These are phyloP conservation scores for Alliaria petiolata DNA, from an alignment of 345 rosid genomes.

Conservation along the genomic window DNA sequence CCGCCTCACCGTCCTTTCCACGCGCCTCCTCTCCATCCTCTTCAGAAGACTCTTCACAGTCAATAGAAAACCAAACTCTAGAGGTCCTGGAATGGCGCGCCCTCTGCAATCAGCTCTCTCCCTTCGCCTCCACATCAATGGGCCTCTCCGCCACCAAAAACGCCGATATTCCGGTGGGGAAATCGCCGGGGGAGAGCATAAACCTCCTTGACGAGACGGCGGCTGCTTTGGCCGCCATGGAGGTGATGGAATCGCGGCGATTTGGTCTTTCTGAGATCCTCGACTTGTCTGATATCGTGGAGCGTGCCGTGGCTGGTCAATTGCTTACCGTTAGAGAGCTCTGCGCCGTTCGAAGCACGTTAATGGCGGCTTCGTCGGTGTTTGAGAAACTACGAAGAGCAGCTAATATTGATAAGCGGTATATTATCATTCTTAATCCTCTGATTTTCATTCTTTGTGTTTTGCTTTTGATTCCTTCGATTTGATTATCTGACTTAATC, in stretches of 20 bases:
- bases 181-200: constrained; percentile 48
- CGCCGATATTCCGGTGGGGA: constrained; percentile 56
- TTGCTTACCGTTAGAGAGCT: constrained; percentile 66
- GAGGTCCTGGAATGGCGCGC: constrained; percentile 74
- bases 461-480: too few relatives aligned
- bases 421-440: not conserved
- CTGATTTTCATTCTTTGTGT: not conserved
- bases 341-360: constrained; percentile 53
- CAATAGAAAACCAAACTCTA: constrained; percentile 62
- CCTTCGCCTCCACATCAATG: constrained; percentile 82
- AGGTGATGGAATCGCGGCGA: constrained; percentile 35
- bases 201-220: constrained; percentile 68
- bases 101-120: constrained; percentile 66
- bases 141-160: constrained; percentile 44
- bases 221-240: constrained; percentile 54
- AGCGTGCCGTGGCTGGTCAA: constrained; percentile 50
- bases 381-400: constrained; percentile 45
- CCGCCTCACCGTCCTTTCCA: too few relatives aligned
- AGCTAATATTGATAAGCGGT: constrained; percentile 14
- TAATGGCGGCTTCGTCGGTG: constrained; percentile 43
- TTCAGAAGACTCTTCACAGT: constrained; percentile 15
- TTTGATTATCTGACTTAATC: too few relatives aligned
- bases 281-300: constrained; percentile 54
- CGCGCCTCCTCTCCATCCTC: too few relatives aligned
- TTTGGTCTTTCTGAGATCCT: constrained; percentile 56